phyloP scores from a whole-genome alignment of 2,329 filamentous ascomycete genomes.

The Lomentospora prolificans region DNA sequence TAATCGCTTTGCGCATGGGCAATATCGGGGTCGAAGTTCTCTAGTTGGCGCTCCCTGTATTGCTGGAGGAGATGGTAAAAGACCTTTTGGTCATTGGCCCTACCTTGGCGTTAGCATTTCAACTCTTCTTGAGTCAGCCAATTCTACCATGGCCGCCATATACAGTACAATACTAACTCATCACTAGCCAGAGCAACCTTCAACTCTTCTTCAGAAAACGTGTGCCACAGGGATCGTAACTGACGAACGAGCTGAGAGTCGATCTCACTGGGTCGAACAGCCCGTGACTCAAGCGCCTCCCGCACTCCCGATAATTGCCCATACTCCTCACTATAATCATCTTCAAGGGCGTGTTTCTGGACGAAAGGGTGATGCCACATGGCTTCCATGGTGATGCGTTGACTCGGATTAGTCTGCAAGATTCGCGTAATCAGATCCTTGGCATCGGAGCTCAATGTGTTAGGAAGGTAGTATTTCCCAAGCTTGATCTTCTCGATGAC shows the following conservation, averaged over 20 bases:
- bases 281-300: conserved; percentile 51
- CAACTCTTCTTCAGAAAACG: conserved; percentile 63
- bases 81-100: conserved; percentile 80
- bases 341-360: conserved; percentile 69
- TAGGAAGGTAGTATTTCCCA: conserved; percentile 52
- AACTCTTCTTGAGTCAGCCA: conserved; percentile 4
- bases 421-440: conserved; percentile 71
- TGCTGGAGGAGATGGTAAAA: conserved; percentile 81
- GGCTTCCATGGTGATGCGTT: conserved; percentile 67
- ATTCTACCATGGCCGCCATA: neutral
- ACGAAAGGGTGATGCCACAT: conserved; percentile 87
- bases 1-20: conserved; percentile 87
- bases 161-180: conserved; percentile 39
- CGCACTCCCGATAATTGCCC: conserved; percentile 46
- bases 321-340: conserved; percentile 49
- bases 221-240: conserved; percentile 85
- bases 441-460: conserved; percentile 55
- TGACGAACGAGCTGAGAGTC: conserved; percentile 77
- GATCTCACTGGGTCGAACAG: conserved; percentile 54
- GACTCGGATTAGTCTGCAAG: conserved; percentile 65
- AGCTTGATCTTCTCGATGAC: conserved; percentile 54
- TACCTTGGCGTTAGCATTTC: conserved; percentile 26
- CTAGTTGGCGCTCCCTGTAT: conserved; percentile 74
- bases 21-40: conserved; percentile 75
- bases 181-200: conserved; percentile 56